Evolutionary conservation across 495 filamentous ascomycete species (phyloP).

Genomic region (Polyplosphaeria fusca): DNA sequence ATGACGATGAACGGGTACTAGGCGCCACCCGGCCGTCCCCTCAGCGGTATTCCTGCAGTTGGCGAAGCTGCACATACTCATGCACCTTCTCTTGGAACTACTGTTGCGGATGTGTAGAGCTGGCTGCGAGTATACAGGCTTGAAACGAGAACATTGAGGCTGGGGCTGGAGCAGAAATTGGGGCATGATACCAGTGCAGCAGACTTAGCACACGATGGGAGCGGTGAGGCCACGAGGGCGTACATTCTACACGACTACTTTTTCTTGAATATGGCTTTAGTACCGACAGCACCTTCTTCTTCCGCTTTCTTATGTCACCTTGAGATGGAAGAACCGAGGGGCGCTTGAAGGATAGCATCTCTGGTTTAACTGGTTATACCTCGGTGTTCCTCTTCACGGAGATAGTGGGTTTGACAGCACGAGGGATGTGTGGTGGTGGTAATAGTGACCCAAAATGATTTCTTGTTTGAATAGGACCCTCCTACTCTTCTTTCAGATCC

Average conservation of each 20-base stretch:
- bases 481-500: too few relatives aligned
- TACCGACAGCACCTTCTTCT: background rate
- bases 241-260: constrained; percentile 10
- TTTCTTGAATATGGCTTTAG: constrained; percentile 24
- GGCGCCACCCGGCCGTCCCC: too few relatives aligned
- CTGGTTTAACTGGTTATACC: constrained; percentile 12
- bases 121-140: too few relatives aligned
- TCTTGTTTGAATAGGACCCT: too few relatives aligned
- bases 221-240: constrained; percentile 1
- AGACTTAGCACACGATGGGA: background rate
- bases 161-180: background rate
- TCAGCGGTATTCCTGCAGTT: too few relatives aligned
- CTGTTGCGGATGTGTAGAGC: too few relatives aligned
- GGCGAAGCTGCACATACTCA: too few relatives aligned
- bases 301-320: constrained; percentile 12
- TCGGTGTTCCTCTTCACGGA: background rate
- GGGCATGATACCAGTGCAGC: constrained; percentile 34
- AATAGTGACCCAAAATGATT: too few relatives aligned
- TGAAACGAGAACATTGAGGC: background rate
- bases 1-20: constrained; percentile 98
- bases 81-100: too few relatives aligned
- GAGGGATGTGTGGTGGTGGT: too few relatives aligned
- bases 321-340: background rate
- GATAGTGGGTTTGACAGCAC: too few relatives aligned
- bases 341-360: background rate